Base-by-base conservation (phyloP, 2,329 filamentous ascomycete species). In the Dactylellina cionopaga region DNA sequence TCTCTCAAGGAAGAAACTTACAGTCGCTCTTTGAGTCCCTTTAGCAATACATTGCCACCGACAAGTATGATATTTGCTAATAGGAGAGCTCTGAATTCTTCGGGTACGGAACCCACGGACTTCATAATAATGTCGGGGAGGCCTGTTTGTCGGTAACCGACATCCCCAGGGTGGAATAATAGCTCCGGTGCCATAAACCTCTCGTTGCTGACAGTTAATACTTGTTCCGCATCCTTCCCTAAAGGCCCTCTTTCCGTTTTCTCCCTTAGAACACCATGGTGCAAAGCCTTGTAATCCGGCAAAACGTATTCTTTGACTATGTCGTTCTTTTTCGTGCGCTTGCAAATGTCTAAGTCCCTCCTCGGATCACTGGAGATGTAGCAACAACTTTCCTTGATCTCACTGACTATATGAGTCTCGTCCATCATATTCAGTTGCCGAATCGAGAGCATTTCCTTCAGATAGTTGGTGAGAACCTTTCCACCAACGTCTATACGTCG, bases 401-500 rank as follows among this genome's bases (percentile, higher is more conserved):
- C 91, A 77, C 96, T 96, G 79, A 97, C 92, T 54, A 98, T 89
- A 80, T 96, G 89, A 0, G 91, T 90, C 77, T 99, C 95, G 80
- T 96, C 93, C 74, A 95, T 88, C 88, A 99, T 93, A 79, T 97
- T 94, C 80, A 96, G 96, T 78, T 97, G 92, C 5, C 95, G 89
- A 11, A 96, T 85, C 0, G 93, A 97, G 15, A 98, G 88, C 13
- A 96, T 85, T 64, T 95, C 91, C 49, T 95, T 94, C 31, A 99
- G 84, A 79, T 96, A 90, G 79, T 98, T 98, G 19, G 94, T 97
- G 74, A 99, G 83, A 55, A 96, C 86, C 81, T 96, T 98, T 65
- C 95, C 95, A 43, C 95, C 95, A 5, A 98, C 86, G 60, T 97
- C 92, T 47, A 99, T 87, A 37, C 95, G 86, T 17, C 94, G 89